Conservation (phyloP, 257 asterid genomes). For the Primulina eburnea region DNA sequence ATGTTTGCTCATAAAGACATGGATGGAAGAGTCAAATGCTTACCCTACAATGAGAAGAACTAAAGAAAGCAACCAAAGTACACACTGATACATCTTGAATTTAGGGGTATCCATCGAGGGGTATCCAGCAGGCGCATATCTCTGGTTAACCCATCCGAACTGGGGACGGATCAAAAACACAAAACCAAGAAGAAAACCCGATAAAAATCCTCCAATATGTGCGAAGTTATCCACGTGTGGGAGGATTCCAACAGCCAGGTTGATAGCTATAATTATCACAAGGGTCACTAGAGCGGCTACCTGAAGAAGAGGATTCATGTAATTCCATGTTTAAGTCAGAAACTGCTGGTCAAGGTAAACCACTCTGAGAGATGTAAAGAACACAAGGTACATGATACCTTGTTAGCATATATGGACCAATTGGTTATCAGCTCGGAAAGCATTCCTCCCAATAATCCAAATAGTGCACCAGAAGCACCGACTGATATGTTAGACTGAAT, state of each 20-base stretch:
- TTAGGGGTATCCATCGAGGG: slow-evolving; percentile 45
- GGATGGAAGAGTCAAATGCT: slow-evolving; percentile 20
- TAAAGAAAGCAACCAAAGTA: slow-evolving; percentile 69
- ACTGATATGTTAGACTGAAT: slow-evolving; percentile 81
- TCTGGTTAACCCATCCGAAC: slow-evolving; percentile 80
- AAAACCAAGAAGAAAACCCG: slow-evolving; percentile 86
- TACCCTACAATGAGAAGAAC: slow-evolving; percentile 72
- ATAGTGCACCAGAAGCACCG: slow-evolving; percentile 95
- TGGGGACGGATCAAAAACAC: slow-evolving; percentile 86
- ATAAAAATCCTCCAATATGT: slow-evolving; percentile 81
- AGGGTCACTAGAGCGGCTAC: slow-evolving; percentile 65
- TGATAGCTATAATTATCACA: slow-evolving; percentile 58
- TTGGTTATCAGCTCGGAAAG: slow-evolving; percentile 83
- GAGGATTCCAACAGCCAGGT: slow-evolving; percentile 78
- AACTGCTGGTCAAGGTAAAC: slow-evolving; percentile 3
- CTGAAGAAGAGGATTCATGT: slow-evolving; percentile 36
- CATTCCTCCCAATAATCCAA: slow-evolving; percentile 89
- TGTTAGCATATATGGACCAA: slow-evolving; percentile 85
- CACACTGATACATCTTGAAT: slow-evolving; percentile 70
- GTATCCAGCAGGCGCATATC: slow-evolving; percentile 49
- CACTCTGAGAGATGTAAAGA: no score
- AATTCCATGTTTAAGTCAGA: not conserved
- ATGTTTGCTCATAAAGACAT: not conserved
- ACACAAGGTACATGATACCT: slow-evolving; percentile 38
- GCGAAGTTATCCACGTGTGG: slow-evolving; percentile 95